Evolutionary conservation across 1,284 basidiomycete species (phyloP).

Genomic region (Taiwanofungus camphoratus): DNA sequence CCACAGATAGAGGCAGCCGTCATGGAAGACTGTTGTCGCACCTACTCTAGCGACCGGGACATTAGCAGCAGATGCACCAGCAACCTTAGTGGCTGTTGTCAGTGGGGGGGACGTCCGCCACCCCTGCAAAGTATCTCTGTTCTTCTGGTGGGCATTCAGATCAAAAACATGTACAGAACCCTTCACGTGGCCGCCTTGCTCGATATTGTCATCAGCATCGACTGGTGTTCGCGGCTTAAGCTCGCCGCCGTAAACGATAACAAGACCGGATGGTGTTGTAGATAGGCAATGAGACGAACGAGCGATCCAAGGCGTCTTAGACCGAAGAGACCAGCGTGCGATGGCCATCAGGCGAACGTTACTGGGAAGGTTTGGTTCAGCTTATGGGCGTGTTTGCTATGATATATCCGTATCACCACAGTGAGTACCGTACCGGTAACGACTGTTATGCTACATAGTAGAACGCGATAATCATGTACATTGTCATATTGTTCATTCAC

Average conservation of each 20-base stretch:
- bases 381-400: too few species aligned
- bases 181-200: conserved; percentile 8
- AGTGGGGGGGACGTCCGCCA: conserved; percentile 16
- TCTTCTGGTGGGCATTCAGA: conserved; percentile 8
- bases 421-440: too few species aligned
- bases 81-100: neutral
- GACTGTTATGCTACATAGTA: too few species aligned
- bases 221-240: conserved; percentile 35
- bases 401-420: too few species aligned
- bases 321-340: conserved; percentile 21
- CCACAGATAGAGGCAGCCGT: conserved; percentile 33
- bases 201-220: conserved; percentile 13
- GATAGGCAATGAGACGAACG: conserved; percentile 30
- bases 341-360: too few species aligned
- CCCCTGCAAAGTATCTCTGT: neutral
- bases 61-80: neutral
- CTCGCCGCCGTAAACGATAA: conserved; percentile 37
- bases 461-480: too few species aligned
- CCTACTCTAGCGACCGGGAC: conserved; percentile 32
- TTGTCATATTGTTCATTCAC: too few species aligned
- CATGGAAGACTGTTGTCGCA: conserved; percentile 25
- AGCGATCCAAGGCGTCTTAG: conserved; percentile 18
- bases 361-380: too few species aligned
- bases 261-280: conserved; percentile 21
- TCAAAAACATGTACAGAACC: conserved; percentile 26